Conservation (phyloP, 768 basidiomycete species). For the Sporobolomyces roseus region DNA sequence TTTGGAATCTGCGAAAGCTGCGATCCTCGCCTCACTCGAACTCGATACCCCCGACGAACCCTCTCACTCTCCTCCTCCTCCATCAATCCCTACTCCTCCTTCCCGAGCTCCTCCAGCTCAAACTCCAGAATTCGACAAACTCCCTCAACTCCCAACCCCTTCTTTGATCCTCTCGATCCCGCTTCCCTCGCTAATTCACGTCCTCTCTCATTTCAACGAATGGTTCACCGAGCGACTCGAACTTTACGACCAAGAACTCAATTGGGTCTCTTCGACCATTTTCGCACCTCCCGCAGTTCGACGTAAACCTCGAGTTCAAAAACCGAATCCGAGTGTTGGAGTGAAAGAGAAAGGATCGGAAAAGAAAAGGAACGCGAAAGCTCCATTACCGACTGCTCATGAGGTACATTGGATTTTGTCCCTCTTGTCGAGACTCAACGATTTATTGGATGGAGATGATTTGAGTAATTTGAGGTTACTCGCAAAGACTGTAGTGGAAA, state of each 20-base stretch:
- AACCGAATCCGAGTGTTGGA: too few relatives aligned
- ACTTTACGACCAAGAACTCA: conserved; percentile 7
- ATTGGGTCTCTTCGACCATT: conserved; percentile 36
- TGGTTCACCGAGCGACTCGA: conserved; percentile 32
- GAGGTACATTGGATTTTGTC: conserved; percentile 64
- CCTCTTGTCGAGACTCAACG: conserved; percentile 66
- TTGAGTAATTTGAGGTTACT: conserved; percentile 71
- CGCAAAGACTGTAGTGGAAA: conserved; percentile 63
- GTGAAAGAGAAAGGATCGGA: too few relatives aligned
- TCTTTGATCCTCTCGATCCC: conserved; percentile 57
- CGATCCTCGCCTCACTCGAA: conserved; percentile 31
- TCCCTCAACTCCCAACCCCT: conserved; percentile 36
- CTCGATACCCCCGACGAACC: conserved; percentile 18
- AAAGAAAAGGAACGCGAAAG: not conserved
- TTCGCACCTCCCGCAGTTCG: conserved; percentile 35
- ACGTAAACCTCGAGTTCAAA: not conserved
- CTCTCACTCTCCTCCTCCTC: not conserved
- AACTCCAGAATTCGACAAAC: conserved; percentile 52
- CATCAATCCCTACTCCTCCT: not conserved
- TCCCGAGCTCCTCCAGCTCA: not conserved
- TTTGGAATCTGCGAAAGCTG: conserved; percentile 25
- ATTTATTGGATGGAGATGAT: conserved; percentile 67
- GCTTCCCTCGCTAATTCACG: conserved; percentile 44
- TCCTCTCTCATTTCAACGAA: conserved; percentile 30
- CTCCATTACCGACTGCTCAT: conserved; percentile 31